phyloP scores from a whole-genome alignment of 2,329 filamentous ascomycete species.

The Ophiocordyceps australis region DNA sequence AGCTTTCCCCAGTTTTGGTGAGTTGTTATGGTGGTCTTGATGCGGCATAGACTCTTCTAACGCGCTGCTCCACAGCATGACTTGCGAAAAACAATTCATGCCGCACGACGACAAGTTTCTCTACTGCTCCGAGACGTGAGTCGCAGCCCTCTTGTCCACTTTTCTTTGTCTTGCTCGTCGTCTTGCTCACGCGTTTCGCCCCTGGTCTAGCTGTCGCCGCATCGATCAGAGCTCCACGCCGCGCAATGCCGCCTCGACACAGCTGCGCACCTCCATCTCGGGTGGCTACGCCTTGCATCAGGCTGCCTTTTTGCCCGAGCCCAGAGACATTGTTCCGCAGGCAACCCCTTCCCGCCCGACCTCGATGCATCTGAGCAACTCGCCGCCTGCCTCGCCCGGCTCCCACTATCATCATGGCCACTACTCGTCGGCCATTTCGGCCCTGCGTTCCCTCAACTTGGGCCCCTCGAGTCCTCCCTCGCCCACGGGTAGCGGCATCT shows the following conservation, averaged over 20 bases:
- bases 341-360: constrained; percentile 43
- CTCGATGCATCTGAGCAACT: constrained; percentile 31
- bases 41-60: too few species aligned
- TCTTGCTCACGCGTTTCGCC: too few species aligned
- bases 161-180: not conserved
- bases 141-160: constrained; percentile 18
- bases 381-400: constrained; percentile 29
- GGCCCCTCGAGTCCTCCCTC: constrained; percentile 37
- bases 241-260: constrained; percentile 10
- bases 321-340: constrained; percentile 43
- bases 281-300: constrained; percentile 32
- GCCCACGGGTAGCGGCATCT: constrained; percentile 27
- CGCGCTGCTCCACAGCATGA: constrained; percentile 29
- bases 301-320: constrained; percentile 18
- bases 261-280: constrained; percentile 21
- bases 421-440: constrained; percentile 33
- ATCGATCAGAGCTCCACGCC: constrained; percentile 26
- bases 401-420: constrained; percentile 14
- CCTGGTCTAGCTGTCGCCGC: constrained; percentile 27
- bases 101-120: constrained; percentile 36
- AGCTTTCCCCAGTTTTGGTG: constrained; percentile 50
- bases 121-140: constrained; percentile 47
- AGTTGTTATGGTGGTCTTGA: too few species aligned
- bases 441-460: constrained; percentile 34
- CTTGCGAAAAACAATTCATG: constrained; percentile 48